Base-by-base conservation (phyloP, 2,329 filamentous ascomycete genomes). In the Colletotrichum tropicale region DNA sequence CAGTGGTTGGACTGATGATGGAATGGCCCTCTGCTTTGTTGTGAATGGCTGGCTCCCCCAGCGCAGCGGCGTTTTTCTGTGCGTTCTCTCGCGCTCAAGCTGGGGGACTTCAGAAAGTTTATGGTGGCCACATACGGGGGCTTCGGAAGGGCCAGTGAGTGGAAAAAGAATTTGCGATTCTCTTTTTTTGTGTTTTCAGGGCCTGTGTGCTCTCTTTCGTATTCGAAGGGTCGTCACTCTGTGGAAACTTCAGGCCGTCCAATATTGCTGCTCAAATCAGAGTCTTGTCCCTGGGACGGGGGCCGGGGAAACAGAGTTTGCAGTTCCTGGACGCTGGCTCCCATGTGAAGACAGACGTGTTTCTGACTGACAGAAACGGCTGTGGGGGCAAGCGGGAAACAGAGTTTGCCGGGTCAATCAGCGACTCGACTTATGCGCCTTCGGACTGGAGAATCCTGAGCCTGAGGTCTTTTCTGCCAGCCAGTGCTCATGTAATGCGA, bases 341-440 rank as follows among this genome's bases (percentile, higher is more conserved):
- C 73, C 73, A 73, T 75, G 70, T 73, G 73, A 75, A 75, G 64
- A 69, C 58, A 66, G 26, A 60, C 21, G 56, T 75, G 64, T 73
- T 67, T 73, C 58, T 52, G 70, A 68, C 70, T 65, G 69, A 75
- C 69, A 75, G 69, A 75, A 73, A 73, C 64, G 73, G 73, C 48
- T 69, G 58, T 75, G 73, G 73, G 69, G 48, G 64, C 28, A 73
- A 18, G 64, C 58, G 48, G 48, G 16, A 65, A 73, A 69, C 38
- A 75, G 36, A 75, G 70, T 75, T 75, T 75, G 70, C 73, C 32
- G 34, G 70, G 43, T 75, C 70, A 75, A 75, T 75, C 73, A 73
- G 70, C 64, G 73, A 58, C 56, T 48, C 34, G 70, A 75, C 70
- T 73, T 73, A 69, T 73, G 73, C 73, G 43, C 73, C 70, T 62